Percentiles rank a stretch among this genome's conserved stretches.
phyloP scores from a whole-genome alignment of 2,329 filamentous ascomycete genomes.

The Huntiella bhutanensis region DNA sequence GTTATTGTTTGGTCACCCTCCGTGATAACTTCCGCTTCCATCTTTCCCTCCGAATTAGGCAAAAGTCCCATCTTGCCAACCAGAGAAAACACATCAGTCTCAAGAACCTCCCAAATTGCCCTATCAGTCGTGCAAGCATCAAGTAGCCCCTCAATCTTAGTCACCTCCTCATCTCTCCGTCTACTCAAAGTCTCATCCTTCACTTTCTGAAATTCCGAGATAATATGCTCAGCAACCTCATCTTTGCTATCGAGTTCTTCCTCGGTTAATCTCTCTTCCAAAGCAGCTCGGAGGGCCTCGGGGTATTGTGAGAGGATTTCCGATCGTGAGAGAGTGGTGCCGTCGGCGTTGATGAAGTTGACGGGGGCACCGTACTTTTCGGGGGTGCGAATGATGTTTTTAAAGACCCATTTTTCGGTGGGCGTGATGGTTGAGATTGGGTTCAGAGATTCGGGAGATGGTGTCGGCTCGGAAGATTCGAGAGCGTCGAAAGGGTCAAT shows the following conservation, averaged over 20 bases:
- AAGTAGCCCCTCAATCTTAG: conserved; percentile 36
- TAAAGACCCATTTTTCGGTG: conserved; percentile 37
- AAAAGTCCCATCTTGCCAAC: conserved; percentile 35
- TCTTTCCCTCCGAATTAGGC: neutral
- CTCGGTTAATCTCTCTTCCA: conserved; percentile 22
- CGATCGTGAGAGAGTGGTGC: neutral
- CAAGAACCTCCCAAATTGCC: conserved; percentile 47
- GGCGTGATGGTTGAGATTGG: conserved; percentile 35
- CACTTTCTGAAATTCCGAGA: too few relatives aligned
- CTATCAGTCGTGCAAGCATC: conserved; percentile 36
- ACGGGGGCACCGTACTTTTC: too few relatives aligned
- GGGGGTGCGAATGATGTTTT: conserved; percentile 33
- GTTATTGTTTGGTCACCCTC: neutral
- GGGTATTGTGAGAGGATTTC: conserved; percentile 22
- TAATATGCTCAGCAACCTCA: too few relatives aligned
- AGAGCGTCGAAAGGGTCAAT: too few relatives aligned
- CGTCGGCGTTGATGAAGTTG: too few relatives aligned
- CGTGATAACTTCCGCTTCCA: neutral
- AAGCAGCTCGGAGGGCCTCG: conserved; percentile 21
- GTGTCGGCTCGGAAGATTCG: too few relatives aligned
- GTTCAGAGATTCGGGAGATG: neutral
- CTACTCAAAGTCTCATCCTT: too few relatives aligned
- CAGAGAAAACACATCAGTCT: conserved; percentile 45
- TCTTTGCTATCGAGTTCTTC: conserved; percentile 13
- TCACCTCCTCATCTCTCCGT: conserved; percentile 19